These are phyloP conservation scores for Nicotiana sylvestris DNA, from an alignment of 257 asterid species.

Conservation along the genomic window DNA sequence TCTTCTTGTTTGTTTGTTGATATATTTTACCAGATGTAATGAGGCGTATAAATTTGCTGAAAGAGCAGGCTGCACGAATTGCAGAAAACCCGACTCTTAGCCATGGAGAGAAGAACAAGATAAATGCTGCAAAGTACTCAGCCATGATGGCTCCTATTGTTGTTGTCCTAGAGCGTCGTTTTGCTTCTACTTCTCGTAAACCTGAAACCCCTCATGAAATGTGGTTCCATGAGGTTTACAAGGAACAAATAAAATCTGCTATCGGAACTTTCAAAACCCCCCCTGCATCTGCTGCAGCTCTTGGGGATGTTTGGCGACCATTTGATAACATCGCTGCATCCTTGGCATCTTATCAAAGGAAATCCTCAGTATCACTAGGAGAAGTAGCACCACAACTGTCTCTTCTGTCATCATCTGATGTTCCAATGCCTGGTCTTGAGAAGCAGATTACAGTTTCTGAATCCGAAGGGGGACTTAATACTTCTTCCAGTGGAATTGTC, in stretches of 20 bases:
- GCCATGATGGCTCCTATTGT: constrained; percentile 99
- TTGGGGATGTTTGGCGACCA: constrained; percentile 97
- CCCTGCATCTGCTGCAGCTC: constrained; percentile 75
- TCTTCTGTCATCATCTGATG: constrained; percentile 65
- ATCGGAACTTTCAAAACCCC: constrained; percentile 70
- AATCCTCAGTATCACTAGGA: constrained; percentile 72
- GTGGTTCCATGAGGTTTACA: constrained; percentile 79
- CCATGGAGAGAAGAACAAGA: constrained; percentile 83
- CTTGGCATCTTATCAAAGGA: constrained; percentile 90
- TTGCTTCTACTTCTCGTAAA: constrained; percentile 79
- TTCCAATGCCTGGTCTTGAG: constrained; percentile 99
- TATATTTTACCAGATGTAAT: constrained; percentile 60
- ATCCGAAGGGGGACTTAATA: constrained; percentile 40
- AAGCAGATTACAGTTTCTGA: constrained; percentile 61
- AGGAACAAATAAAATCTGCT: constrained; percentile 74
- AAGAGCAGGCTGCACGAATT: constrained; percentile 93
- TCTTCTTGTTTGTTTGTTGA: constrained; percentile 3
- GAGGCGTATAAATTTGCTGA: constrained; percentile 93
- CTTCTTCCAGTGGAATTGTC: constrained; percentile 57
- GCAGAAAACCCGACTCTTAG: constrained; percentile 74
- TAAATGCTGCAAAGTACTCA: constrained; percentile 91
- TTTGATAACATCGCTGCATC: constrained; percentile 84
- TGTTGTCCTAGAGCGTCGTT: constrained; percentile 95
- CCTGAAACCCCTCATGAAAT: constrained; percentile 95
- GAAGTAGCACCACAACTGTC: constrained; percentile 98